Evolutionary conservation across 805 yeast species (phyloP).

Genomic region (Spathaspora girioi): DNA sequence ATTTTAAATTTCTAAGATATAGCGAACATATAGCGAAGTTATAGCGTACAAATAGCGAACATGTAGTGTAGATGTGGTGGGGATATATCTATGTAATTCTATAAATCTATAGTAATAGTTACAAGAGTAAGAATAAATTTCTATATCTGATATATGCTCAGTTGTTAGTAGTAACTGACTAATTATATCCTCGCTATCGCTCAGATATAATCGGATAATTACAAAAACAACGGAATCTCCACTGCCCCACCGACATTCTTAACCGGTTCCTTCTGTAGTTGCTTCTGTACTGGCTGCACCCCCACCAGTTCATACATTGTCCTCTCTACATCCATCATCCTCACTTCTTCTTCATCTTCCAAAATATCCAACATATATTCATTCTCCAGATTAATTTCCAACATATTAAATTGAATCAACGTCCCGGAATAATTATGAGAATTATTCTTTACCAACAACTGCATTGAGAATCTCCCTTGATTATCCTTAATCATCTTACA

Average conservation of each 20-base stretch:
- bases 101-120: no score
- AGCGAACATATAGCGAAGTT: no score
- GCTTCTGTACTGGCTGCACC: not conserved
- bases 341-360: conserved; percentile 5
- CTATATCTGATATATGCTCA: no score
- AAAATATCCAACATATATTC: conserved; percentile 5
- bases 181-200: no score
- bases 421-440: conserved; percentile 32
- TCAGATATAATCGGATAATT: not conserved
- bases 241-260: conserved; percentile 41
- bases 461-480: conserved; percentile 33
- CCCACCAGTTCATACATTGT: conserved; percentile 1
- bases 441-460: conserved; percentile 31
- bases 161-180: no score
- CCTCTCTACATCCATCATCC: conserved; percentile 2
- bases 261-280: conserved; percentile 6
- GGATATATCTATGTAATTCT: no score
- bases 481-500: conserved; percentile 37
- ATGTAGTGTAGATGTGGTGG: no score
- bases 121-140: no score
- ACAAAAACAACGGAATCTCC: conserved; percentile 43
- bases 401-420: conserved; percentile 36
- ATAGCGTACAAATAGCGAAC: no score
- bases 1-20: not conserved
- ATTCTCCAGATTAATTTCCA: conserved; percentile 18